Conservation (phyloP, 2,329 filamentous ascomycete genomes). For the Claviceps sp. region DNA sequence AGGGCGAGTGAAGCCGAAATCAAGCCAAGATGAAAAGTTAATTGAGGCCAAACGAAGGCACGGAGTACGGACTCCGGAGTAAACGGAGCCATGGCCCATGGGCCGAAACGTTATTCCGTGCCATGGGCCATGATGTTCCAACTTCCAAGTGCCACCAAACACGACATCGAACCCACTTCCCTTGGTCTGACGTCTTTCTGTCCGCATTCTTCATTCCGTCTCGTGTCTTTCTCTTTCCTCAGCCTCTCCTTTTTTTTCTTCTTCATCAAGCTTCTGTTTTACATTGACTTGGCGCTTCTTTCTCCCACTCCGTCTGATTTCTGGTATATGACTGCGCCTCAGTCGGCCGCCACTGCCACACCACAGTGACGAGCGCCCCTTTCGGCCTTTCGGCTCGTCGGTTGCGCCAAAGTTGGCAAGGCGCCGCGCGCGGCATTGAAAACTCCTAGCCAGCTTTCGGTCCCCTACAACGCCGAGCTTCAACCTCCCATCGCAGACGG, state of each 20-base stretch:
- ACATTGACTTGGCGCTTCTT: neutral
- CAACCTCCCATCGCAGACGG: neutral
- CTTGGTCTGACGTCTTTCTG: neutral
- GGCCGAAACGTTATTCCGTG: no score
- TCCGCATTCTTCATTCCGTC: neutral
- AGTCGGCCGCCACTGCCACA: neutral
- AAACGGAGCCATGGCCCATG: no score
- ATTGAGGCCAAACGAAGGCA: no score
- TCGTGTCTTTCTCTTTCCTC: neutral
- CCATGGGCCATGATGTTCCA: no score
- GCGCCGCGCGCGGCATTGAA: neutral
- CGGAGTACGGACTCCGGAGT: no score
- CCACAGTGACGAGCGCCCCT: neutral
- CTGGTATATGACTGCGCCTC: neutral
- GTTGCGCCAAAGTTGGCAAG: conserved; percentile 1
- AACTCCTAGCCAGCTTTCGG: neutral
- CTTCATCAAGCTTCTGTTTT: neutral
- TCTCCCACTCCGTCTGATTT: neutral
- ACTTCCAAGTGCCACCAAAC: no score
- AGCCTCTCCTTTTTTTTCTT: neutral
- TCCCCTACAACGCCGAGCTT: neutral
- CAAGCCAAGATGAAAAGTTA: no score
- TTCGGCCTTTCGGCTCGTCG: conserved; percentile 4
- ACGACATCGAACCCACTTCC: no score
- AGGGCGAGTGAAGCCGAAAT: no score